phyloP scores from a whole-genome alignment of 805 yeast genomes.

The Yamadazyma kitorensis region DNA sequence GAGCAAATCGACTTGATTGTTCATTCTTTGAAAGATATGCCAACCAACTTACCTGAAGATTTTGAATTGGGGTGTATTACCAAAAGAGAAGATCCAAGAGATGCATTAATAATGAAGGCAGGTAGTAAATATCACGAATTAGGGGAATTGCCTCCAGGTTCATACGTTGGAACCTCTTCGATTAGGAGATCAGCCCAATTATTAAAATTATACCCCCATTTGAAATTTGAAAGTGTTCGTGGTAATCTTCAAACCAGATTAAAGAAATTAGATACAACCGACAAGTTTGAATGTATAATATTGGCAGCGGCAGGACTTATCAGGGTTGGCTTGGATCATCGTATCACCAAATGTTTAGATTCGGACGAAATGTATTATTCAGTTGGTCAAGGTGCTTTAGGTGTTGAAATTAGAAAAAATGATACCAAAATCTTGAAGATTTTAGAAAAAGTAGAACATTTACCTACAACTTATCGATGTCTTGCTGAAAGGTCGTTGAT shows the following conservation, averaged over 20 bases:
- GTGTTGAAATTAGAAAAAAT: constrained; percentile 77
- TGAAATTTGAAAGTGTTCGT: constrained; percentile 78
- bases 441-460: constrained; percentile 63
- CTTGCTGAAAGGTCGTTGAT: constrained; percentile 84
- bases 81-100: constrained; percentile 88
- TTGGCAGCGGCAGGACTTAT: constrained; percentile 91
- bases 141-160: constrained; percentile 75
- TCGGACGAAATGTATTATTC: constrained; percentile 88
- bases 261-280: constrained; percentile 60
- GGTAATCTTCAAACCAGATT: constrained; percentile 80
- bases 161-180: constrained; percentile 92
- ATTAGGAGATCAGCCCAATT: constrained; percentile 92
- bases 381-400: constrained; percentile 98
- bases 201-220: constrained; percentile 69
- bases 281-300: constrained; percentile 69
- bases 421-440: constrained; percentile 60
- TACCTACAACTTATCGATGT: constrained; percentile 69
- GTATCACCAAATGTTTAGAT: constrained; percentile 72
- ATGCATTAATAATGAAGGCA: constrained; percentile 75
- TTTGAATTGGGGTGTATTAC: constrained; percentile 87
- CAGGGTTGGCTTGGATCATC: constrained; percentile 65
- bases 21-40: constrained; percentile 91
- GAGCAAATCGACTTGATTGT: constrained; percentile 84
- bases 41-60: constrained; percentile 85
- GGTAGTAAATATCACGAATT: constrained; percentile 63